Percentiles rank a stretch among this genome's conserved stretches.
phyloP scores from a whole-genome alignment of 768 basidiomycete species.

The Phlegmacium glaucopus region DNA sequence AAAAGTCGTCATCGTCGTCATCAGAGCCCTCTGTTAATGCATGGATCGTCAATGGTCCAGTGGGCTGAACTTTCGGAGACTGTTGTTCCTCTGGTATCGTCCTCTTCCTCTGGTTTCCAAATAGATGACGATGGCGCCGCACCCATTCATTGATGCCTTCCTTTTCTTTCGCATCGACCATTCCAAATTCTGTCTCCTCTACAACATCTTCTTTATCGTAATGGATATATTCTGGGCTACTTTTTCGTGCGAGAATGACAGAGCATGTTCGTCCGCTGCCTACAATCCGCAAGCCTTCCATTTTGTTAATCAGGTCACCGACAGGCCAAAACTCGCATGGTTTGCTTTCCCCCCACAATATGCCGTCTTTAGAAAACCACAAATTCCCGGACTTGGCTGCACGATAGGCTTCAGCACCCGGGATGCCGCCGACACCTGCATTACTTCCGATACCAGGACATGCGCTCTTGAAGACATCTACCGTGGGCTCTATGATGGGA shows the following conservation, averaged over 20 bases:
- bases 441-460: constrained; percentile 35
- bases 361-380: constrained; percentile 67
- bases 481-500: constrained; percentile 45
- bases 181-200: constrained; percentile 63
- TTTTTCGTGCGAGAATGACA: constrained; percentile 44
- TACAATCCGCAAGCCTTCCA: constrained; percentile 49
- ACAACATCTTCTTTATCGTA: constrained; percentile 42
- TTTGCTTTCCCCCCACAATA: constrained; percentile 74
- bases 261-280: constrained; percentile 69
- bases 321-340: constrained; percentile 77
- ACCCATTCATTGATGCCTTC: constrained; percentile 67
- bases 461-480: constrained; percentile 54
- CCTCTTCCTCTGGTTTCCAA: constrained; percentile 41
- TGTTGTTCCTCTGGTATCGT: constrained; percentile 6
- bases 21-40: constrained; percentile 38
- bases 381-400: constrained; percentile 69
- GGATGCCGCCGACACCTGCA: constrained; percentile 41
- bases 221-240: constrained; percentile 20
- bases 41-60: constrained; percentile 29
- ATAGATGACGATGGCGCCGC: constrained; percentile 48
- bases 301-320: constrained; percentile 48
- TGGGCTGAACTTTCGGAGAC: constrained; percentile 9
- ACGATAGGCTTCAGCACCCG: constrained; percentile 67
- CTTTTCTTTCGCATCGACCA: constrained; percentile 70
- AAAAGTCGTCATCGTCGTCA: constrained; percentile 45